A percentile compares a stretch with the other conserved stretches of the same genome.
phyloP scores from a whole-genome alignment of 805 yeast genomes.

The Allodekkera sacchari region DNA sequence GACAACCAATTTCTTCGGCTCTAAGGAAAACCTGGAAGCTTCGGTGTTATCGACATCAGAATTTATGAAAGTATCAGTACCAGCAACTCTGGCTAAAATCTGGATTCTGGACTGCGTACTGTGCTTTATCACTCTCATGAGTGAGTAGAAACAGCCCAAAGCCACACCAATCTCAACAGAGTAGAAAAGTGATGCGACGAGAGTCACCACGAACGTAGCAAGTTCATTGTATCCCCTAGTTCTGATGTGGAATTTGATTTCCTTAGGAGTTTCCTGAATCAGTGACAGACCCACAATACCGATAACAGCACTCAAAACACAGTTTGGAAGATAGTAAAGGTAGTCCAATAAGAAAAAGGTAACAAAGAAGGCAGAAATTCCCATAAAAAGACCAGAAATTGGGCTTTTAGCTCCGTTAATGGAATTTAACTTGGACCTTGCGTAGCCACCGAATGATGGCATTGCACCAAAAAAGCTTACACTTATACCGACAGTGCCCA shows the following conservation, averaged over 20 bases:
- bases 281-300: slow-evolving; percentile 69
- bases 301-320: slow-evolving; percentile 74
- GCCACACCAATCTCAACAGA: slow-evolving; percentile 88
- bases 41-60: slow-evolving; percentile 45
- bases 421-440: slow-evolving; percentile 83
- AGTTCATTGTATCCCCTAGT: slow-evolving; percentile 75
- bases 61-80: slow-evolving; percentile 54
- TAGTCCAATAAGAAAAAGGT: slow-evolving; percentile 50
- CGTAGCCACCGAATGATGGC: slow-evolving; percentile 95
- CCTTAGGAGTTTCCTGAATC: slow-evolving; percentile 79
- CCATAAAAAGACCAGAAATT: slow-evolving; percentile 76
- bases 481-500: slow-evolving; percentile 66
- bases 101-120: slow-evolving; percentile 80
- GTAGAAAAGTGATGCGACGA: slow-evolving; percentile 53
- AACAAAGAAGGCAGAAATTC: slow-evolving; percentile 61
- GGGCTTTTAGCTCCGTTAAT: slow-evolving; percentile 84
- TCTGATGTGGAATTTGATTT: slow-evolving; percentile 61
- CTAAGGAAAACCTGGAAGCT: slow-evolving; percentile 5
- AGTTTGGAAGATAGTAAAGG: slow-evolving; percentile 68
- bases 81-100: slow-evolving; percentile 62
- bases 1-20: slow-evolving; percentile 13
- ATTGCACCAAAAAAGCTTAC: slow-evolving; percentile 58
- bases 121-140: slow-evolving; percentile 71
- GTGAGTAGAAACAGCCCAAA: slow-evolving; percentile 75
- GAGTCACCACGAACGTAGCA: slow-evolving; percentile 56